These are phyloP conservation scores for Scedosporium boydii DNA, from an alignment of 2,329 filamentous ascomycete species.

Conservation along the genomic window DNA sequence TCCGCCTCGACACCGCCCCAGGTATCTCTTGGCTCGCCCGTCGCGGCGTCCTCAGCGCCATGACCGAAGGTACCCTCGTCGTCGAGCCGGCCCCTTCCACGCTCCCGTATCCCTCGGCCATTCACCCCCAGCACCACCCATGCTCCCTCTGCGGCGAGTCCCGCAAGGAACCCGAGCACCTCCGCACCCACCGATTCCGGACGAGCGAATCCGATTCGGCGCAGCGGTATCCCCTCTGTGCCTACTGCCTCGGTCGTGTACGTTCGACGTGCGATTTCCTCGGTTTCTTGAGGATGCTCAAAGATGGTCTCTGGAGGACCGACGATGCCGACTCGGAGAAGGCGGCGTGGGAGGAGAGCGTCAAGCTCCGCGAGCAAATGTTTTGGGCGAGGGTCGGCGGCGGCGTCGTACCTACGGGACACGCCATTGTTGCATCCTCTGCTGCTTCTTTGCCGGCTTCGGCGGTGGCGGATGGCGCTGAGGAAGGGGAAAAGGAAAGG, in stretches of 20 bases:
- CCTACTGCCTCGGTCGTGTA: slow-evolving; percentile 74
- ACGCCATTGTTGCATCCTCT: background rate
- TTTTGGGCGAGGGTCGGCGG: slow-evolving; percentile 94
- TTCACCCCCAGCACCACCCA: slow-evolving; percentile 49
- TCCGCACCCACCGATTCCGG: slow-evolving; percentile 79
- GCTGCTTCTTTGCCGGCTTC: background rate
- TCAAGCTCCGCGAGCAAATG: slow-evolving; percentile 84
- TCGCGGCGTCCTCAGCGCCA: slow-evolving; percentile 70
- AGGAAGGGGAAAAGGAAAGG: background rate
- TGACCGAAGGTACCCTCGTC: slow-evolving; percentile 76
- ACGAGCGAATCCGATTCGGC: slow-evolving; percentile 80
- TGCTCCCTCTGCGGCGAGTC: slow-evolving; percentile 86
- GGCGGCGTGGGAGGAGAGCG: slow-evolving; percentile 88
- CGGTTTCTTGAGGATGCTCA: slow-evolving; percentile 81
- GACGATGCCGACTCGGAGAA: slow-evolving; percentile 78
- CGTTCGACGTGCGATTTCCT: slow-evolving; percentile 88
- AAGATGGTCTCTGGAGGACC: slow-evolving; percentile 83
- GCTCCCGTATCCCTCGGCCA: slow-evolving; percentile 36
- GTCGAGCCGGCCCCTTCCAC: slow-evolving; percentile 75
- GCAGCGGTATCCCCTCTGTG: slow-evolving; percentile 82
- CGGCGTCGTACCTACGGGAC: slow-evolving; percentile 64
- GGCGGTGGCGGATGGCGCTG: background rate
- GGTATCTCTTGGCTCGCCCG: slow-evolving; percentile 90
- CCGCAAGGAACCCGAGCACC: slow-evolving; percentile 59
- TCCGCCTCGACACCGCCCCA: slow-evolving; percentile 81